These are phyloP conservation scores for Cronartium quercuum DNA, from an alignment of 1,284 basidiomycete species.

Conservation along the genomic window DNA sequence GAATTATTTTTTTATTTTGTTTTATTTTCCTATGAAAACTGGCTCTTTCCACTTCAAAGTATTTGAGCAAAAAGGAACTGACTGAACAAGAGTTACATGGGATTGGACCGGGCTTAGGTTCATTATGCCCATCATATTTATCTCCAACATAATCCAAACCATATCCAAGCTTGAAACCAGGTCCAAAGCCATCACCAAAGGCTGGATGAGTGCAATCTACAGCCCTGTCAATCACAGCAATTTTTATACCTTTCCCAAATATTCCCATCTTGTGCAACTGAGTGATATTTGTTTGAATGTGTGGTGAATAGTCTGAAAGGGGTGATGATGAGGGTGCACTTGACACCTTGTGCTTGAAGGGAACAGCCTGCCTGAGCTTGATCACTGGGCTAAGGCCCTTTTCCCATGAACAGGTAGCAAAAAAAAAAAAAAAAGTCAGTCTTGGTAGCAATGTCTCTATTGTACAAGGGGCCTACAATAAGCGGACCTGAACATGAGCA, in stretches of 20 bases:
- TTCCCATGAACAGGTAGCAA: neutral
- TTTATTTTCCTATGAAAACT: neutral
- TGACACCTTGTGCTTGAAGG: neutral
- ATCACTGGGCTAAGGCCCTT: conserved; percentile 4
- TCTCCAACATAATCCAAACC: conserved; percentile 56
- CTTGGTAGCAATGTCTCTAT: neutral
- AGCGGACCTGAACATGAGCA: conserved; percentile 11
- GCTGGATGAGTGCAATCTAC: conserved; percentile 60
- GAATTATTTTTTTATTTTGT: neutral
- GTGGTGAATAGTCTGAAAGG: conserved; percentile 45
- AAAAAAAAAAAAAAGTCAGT: neutral
- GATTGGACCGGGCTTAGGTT: neutral
- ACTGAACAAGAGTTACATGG: conserved; percentile 29
- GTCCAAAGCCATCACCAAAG: conserved; percentile 61
- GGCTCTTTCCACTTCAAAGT: too few relatives aligned
- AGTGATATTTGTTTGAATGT: conserved; percentile 56
- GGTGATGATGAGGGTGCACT: neutral
- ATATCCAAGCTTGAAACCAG: conserved; percentile 59
- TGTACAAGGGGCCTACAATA: neutral
- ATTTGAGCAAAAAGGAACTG: neutral
- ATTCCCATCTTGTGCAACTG: conserved; percentile 46
- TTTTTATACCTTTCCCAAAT: conserved; percentile 24
- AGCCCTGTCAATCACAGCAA: conserved; percentile 48
- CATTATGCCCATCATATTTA: conserved; percentile 6
- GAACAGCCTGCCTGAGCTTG: neutral